These are phyloP conservation scores for Mycothermus thermophilus DNA, from an alignment of 495 filamentous ascomycete genomes.

Conservation along the genomic window DNA sequence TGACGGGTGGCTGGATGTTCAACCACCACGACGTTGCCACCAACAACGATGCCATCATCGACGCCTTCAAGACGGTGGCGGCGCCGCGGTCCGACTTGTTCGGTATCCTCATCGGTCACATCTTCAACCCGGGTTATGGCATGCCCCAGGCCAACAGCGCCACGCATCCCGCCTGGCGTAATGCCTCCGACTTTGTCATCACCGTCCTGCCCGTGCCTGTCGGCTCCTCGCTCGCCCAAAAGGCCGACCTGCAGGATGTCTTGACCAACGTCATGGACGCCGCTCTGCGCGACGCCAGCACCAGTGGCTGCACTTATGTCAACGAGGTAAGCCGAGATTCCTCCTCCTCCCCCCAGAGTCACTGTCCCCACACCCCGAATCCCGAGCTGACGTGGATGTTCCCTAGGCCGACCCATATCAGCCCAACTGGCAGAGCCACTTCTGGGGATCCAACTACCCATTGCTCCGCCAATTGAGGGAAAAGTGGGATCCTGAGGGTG, in stretches of 20 bases:
- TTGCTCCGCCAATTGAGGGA: constrained; percentile 26
- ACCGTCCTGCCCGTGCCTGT: constrained; percentile 4
- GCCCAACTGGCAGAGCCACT: constrained; percentile 24
- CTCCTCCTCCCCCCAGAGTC: too few relatives aligned
- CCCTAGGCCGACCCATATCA: constrained; percentile 34
- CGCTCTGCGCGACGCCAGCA: constrained; percentile 18
- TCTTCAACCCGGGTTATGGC: constrained; percentile 28
- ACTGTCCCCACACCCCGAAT: too few relatives aligned
- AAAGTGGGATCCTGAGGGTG: constrained; percentile 39
- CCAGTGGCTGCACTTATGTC: constrained; percentile 25
- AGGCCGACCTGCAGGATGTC: constrained; percentile 13
- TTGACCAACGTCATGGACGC: constrained; percentile 16
- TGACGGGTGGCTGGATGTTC: constrained; percentile 30
- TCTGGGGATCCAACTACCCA: constrained; percentile 26
- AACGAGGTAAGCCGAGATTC: constrained; percentile 24
- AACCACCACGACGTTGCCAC: constrained; percentile 21
- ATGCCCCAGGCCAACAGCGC: constrained; percentile 23
- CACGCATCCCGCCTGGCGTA: constrained; percentile 40
- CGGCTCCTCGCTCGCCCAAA: constrained; percentile 5
- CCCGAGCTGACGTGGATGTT: background rate
- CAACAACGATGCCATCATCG: constrained; percentile 22
- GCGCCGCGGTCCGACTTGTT: constrained; percentile 10
- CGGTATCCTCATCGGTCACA: constrained; percentile 21
- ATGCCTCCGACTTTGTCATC: constrained; percentile 17
- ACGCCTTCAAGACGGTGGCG: constrained; percentile 20